Base-by-base conservation (phyloP, 1,284 basidiomycete species). In the Puccinia novopanici region DNA sequence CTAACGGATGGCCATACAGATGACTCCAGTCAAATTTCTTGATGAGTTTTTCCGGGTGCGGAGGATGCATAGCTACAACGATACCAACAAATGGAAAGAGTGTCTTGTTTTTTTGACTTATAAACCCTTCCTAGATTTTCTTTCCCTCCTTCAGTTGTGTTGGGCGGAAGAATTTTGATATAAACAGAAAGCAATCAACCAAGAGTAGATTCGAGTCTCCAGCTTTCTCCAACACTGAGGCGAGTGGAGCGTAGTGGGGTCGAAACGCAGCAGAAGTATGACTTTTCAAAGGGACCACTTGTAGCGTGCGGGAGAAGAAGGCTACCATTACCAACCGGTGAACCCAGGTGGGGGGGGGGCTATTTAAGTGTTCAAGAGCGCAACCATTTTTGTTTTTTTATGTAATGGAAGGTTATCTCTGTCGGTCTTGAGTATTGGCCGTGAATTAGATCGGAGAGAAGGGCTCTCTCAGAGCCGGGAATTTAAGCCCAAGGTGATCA, bases 11-110 rank as follows among this genome's bases (percentile, higher is more conserved):
- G 5, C 34, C 54, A 15, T 40, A 59, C 6, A 73, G 45, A 59
- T 73, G 71, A 59, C 71, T 73, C 71, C 71, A 73, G 50, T 73
- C 71, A 45, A 73, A 73, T 59, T 57, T 59, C 59, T 59, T 73
- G 10, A 27, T 48, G 40, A 45, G 24, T 67, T 67, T 67, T n/a
- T 67, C 63, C n/a, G 40, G n/a, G 24, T 67, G 63, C 9, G 63
- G n/a, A 3, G n/a, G 37, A 67, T 67, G 40, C 63, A 67, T 67
- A 13, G 42, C 24, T 12, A 63, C 6, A 22, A 63, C 34, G 34
- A 34, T 34, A 34, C 1, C 34, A 34, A 34, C 34, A 4, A 34
- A 34, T 1, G 34, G 34, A 4, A 34, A 2, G 4, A 34, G 4
- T 34, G 0, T 40, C 37, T 9, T 61, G 3, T 19, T 15, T 61